Percentiles rank a stretch among this genome's conserved stretches.
Evolutionary conservation across 2,329 filamentous ascomycete genomes (phyloP).

Genomic region (Paraphoma sp.): DNA sequence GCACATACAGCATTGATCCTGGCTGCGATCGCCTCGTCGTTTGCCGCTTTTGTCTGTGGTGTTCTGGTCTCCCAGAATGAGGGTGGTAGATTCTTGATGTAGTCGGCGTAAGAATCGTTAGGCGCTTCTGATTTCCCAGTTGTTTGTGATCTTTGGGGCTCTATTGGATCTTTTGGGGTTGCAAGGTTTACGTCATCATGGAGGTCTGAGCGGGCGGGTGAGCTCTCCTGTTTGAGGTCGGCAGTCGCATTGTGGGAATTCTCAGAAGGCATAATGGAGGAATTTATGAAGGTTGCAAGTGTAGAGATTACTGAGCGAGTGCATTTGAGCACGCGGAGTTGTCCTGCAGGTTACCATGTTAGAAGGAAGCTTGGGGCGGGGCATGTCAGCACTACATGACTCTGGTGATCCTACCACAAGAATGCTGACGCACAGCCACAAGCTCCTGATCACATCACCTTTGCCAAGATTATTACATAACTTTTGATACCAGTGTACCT

Average conservation of each 20-base stretch:
- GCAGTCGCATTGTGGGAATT: constrained; percentile 16
- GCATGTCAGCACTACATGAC: constrained; percentile 15
- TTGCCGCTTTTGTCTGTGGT: constrained; percentile 13
- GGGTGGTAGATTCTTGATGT: constrained; percentile 23
- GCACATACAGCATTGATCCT: constrained; percentile 23
- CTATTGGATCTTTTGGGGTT: constrained; percentile 20
- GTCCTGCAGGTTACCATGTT: constrained; percentile 12
- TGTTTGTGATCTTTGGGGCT: constrained; percentile 15
- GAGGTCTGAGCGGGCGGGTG: constrained; percentile 14
- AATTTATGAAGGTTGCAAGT: constrained; percentile 11
- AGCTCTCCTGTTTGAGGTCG: constrained; percentile 16
- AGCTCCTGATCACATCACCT: constrained; percentile 15
- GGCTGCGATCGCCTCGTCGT: constrained; percentile 16
- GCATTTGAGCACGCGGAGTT: constrained; percentile 12
- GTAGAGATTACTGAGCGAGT: constrained; percentile 15
- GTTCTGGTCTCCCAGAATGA: constrained; percentile 22
- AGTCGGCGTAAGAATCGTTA: constrained; percentile 23
- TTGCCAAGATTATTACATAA: constrained; percentile 14
- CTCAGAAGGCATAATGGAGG: constrained; percentile 14
- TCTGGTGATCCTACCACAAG: constrained; percentile 13
- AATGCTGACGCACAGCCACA: constrained; percentile 17
- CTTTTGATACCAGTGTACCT: constrained; percentile 14
- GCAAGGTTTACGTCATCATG: constrained; percentile 12
- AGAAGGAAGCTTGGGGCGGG: constrained; percentile 15
- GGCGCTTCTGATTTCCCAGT: constrained; percentile 14